Evolutionary conservation across 2,329 filamentous ascomycete genomes (phyloP), one percentile per base, ranked within the genome.

Genomic region (Trichoderma sp.): DNA sequence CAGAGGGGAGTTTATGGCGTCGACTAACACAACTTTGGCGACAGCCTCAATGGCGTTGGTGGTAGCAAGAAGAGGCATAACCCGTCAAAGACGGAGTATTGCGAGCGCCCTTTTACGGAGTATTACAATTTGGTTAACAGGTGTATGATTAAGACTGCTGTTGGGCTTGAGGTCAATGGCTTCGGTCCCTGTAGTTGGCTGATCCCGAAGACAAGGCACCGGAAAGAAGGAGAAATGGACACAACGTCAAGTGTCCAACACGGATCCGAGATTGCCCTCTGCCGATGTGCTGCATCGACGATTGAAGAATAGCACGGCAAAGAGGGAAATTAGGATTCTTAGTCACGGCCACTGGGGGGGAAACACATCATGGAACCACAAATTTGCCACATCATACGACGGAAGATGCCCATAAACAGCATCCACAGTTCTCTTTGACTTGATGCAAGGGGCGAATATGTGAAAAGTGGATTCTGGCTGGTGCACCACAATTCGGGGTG

Each of bases 131-230:
- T 49, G 47, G 47, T 21, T 49, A 21, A 24, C n/a, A 24, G 47
- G 47, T 4, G 47, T 49, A 24, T 49, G 7, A 13, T 24, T 49
- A 49, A 49, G 11, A 49, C n/a, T 11, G 47, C 14, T 21, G 47
- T 49, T 49, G 47, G 47, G 47, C 47, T n/a, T 49, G 43, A 49
- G 43, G 4, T 13, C 7, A n/a, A 49, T 49, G 43, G 8, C 43
- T 49, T 49, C n/a, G 43, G 19, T n/a, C 19, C 47, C 11, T 13
- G n/a, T 16, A 16, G 27, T 55, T 43, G 24, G 35, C 27, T 49
- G 53, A 27, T 49, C 63, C 63, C 63, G 63, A 66, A 27, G 6
- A 57, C 63, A 66, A 40, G 63, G 63, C 63, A 58, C 37, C 35
- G 52, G 53, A 43, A n/a, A 11, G 56, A 66, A 52, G 52, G 62